A percentile compares a stretch with the other conserved stretches of the same genome.
Conservation (phyloP, 768 basidiomycete genomes). For the Pleurotus citrinopileatus region DNA sequence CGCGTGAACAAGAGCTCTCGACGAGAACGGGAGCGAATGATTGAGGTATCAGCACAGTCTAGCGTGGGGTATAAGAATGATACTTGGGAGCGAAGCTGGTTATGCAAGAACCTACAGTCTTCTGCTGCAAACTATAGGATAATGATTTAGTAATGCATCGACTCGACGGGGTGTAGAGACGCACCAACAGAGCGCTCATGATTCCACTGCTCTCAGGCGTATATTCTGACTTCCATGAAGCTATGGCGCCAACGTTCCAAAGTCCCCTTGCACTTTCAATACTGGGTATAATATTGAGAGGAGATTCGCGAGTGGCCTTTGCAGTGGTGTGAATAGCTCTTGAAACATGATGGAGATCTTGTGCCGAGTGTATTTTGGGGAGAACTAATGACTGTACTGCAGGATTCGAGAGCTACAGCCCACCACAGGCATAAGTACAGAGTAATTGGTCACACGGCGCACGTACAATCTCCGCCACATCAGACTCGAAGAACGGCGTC, state of each 20-base stretch:
- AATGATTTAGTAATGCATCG: not conserved
- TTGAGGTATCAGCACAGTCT: conserved; percentile 90
- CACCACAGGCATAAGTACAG: not conserved
- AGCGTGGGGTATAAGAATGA: conserved; percentile 9
- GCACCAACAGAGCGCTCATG: conserved; percentile 64
- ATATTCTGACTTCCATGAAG: conserved; percentile 56
- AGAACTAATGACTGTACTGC: conserved; percentile 69
- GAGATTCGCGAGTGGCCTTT: conserved; percentile 18
- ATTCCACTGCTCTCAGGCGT: conserved; percentile 47
- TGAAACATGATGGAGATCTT: conserved; percentile 65
- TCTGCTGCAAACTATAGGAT: conserved; percentile 85
- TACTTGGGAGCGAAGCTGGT: too few species aligned
- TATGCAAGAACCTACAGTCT: conserved; percentile 72
- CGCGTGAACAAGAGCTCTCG: conserved; percentile 81
- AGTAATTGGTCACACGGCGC: not conserved
- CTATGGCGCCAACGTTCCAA: conserved; percentile 67
- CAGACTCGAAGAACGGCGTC: conserved; percentile 64
- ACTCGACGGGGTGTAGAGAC: conserved; percentile 20
- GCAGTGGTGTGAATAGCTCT: conserved; percentile 25
- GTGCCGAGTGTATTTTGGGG: conserved; percentile 76
- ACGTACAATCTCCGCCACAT: conserved; percentile 58
- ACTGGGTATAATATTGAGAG: conserved; percentile 68
- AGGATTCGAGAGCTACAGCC: conserved; percentile 31
- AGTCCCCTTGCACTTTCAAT: conserved; percentile 82
- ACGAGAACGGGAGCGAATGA: conserved; percentile 72